A percentile compares a stretch with the other conserved stretches of the same genome.
Conservation (phyloP, 2,329 filamentous ascomycete genomes). For the Furcasterigmium furcatum region DNA sequence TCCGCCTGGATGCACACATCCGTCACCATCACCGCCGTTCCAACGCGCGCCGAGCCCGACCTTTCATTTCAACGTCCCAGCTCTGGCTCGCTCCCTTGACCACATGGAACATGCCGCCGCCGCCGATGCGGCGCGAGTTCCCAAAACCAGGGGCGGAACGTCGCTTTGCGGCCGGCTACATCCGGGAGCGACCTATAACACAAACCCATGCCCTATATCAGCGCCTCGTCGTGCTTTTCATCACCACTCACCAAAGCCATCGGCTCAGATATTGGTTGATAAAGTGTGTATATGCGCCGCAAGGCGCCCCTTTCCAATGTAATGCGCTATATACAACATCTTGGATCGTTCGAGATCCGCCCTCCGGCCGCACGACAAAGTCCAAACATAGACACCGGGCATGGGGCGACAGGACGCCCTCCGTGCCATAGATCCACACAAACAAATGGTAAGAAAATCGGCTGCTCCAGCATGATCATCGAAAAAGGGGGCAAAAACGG, state of each 20-base stretch:
- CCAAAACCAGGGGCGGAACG: slow-evolving; percentile 2
- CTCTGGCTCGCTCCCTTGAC: too few species aligned
- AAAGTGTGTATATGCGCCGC: background rate
- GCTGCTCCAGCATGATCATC: background rate
- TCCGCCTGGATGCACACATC: too few species aligned
- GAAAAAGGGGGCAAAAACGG: background rate
- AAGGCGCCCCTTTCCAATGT: background rate
- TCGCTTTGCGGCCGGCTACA: slow-evolving; percentile 2
- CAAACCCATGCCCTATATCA: background rate
- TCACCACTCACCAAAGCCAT: too few species aligned
- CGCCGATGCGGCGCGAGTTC: background rate
- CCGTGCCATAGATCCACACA: background rate
- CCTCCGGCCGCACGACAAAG: background rate
- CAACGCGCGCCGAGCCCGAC: too few species aligned
- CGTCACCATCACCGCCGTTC: too few species aligned
- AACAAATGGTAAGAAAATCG: background rate
- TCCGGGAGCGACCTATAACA: slow-evolving; percentile 4
- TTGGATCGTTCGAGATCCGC: background rate
- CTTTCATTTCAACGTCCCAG: too few species aligned
- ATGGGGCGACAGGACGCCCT: background rate
- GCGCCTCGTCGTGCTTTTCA: too few species aligned
- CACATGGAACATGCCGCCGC: too few species aligned
- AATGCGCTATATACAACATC: background rate
- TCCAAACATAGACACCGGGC: background rate
- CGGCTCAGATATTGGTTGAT: too few species aligned